A percentile compares a stretch with the other conserved stretches of the same genome.
phyloP scores from a whole-genome alignment of 140 eudicot species.

The Stevia rebaudiana region DNA sequence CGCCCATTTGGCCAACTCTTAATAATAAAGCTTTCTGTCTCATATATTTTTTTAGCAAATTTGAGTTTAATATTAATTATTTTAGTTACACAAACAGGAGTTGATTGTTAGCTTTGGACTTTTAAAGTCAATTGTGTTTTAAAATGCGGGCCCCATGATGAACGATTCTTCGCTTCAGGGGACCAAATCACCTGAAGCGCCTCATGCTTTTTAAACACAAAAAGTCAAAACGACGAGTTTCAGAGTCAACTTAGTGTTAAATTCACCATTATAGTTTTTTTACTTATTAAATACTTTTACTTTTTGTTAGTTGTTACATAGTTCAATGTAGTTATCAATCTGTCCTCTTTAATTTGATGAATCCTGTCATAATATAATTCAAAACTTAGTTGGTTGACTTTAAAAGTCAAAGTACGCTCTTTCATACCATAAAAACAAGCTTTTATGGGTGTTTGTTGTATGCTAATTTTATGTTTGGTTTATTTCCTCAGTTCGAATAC shows the following conservation, averaged over 20 bases:
- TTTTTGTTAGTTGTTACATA: background rate
- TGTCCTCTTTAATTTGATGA: background rate
- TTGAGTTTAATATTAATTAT: too few species aligned
- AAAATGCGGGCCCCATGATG: too few species aligned
- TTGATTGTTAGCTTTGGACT: too few species aligned
- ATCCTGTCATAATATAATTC: background rate
- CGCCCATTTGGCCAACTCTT: background rate
- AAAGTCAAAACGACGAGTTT: background rate
- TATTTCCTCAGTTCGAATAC: conserved; percentile 58
- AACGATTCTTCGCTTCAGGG: too few species aligned
- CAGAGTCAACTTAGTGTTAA: background rate
- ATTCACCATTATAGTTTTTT: background rate
- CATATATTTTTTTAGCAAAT: background rate
- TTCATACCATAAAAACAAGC: background rate
- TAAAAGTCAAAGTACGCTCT: conserved; percentile 3
- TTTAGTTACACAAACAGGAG: too few species aligned
- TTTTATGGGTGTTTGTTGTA: background rate
- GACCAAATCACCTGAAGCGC: too few species aligned
- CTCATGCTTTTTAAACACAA: background rate
- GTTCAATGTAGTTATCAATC: background rate
- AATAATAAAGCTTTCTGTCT: background rate
- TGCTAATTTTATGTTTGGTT: background rate
- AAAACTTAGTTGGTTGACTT: background rate
- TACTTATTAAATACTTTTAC: background rate
- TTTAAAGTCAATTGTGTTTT: too few species aligned